Percentiles rank a stretch among this genome's conserved stretches.
phyloP scores from a whole-genome alignment of 441 rosid species.

The Arabidopsis hybrid region DNA sequence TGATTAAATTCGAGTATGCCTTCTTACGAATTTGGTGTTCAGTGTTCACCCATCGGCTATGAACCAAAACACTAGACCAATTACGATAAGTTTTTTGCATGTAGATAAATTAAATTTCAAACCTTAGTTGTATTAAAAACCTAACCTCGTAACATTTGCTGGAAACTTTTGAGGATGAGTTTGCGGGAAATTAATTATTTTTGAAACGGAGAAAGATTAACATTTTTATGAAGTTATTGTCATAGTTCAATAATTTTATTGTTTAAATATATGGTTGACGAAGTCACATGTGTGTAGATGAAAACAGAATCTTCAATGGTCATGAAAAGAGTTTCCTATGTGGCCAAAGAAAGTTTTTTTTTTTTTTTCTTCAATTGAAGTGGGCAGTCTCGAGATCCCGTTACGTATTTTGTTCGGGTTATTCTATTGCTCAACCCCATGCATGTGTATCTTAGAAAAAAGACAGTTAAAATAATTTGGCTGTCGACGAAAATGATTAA shows the following conservation, averaged over 20 bases:
- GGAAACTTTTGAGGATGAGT: background rate
- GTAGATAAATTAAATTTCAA: background rate
- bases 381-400: background rate
- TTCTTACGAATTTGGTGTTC: background rate
- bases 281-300: background rate
- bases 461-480: background rate
- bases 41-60: background rate
- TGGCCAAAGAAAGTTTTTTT: background rate
- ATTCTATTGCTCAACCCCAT: background rate
- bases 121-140: background rate
- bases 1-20: constrained; percentile 2
- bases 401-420: background rate
- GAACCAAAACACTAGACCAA: background rate
- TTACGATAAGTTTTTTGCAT: background rate
- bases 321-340: constrained; percentile 1
- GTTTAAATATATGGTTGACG: background rate
- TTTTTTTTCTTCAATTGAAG: background rate
- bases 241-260: background rate
- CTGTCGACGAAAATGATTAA: background rate
- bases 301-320: background rate
- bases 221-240: background rate
- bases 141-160: background rate
- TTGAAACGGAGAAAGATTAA: background rate
- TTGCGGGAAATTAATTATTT: background rate
- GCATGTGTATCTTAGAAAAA: background rate